Evolutionary conservation across 2,329 filamentous ascomycete genomes (phyloP).

Genomic region (Aspergillaceae sp.): DNA sequence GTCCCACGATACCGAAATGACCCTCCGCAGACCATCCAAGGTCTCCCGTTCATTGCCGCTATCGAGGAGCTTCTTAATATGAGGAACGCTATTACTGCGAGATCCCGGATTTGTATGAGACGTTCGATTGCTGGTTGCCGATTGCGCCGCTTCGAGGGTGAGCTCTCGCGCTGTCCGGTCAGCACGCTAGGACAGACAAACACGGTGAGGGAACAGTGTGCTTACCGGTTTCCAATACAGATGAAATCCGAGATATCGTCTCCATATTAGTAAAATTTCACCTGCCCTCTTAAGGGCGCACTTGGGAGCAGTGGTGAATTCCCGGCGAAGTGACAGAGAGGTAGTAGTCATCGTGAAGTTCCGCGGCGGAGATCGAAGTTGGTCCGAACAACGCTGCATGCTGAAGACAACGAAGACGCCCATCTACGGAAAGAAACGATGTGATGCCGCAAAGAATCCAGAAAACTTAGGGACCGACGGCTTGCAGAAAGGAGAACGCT

Average conservation of each 20-base stretch:
- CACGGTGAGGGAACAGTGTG: not conserved
- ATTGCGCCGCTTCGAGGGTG: constrained; percentile 91
- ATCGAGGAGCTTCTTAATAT: constrained; percentile 91
- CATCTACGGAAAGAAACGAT: too few species aligned
- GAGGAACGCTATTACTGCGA: constrained; percentile 62
- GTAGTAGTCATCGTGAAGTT: not conserved
- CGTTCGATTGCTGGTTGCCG: constrained; percentile 54
- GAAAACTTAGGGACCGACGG: too few species aligned
- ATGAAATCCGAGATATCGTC: constrained; percentile 89
- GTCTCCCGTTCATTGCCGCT: constrained; percentile 89
- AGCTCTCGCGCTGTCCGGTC: constrained; percentile 71
- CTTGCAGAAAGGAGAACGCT: too few species aligned
- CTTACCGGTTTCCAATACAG: constrained; percentile 86
- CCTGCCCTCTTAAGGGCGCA: constrained; percentile 7
- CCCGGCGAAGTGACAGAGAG: constrained; percentile 1
- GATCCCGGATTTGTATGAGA: constrained; percentile 51
- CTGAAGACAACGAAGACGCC: too few species aligned
- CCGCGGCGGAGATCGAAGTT: not conserved
- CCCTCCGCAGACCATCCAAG: constrained; percentile 78
- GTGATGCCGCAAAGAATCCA: too few species aligned
- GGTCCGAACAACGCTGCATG: not conserved
- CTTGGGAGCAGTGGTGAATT: not conserved
- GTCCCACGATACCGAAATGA: constrained; percentile 60
- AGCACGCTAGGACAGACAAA: too few species aligned
- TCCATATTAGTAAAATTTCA: constrained; percentile 57